Evolutionary conservation across 768 basidiomycete genomes (phyloP).

Genomic region (Mycena galericulata): DNA sequence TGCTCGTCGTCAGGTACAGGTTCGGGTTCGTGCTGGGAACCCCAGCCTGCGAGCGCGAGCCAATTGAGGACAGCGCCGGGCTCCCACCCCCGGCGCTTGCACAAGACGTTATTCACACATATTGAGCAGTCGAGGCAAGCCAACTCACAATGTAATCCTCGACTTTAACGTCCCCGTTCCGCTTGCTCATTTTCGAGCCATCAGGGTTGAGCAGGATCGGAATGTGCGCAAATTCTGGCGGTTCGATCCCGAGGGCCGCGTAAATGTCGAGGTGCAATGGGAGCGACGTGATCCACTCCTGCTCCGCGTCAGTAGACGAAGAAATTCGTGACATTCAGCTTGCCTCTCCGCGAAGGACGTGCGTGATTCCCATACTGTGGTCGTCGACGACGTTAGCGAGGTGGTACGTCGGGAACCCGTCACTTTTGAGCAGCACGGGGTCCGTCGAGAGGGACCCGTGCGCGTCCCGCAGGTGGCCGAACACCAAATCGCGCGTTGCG

Average conservation of each 20-base stretch:
- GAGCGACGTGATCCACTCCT: slow-evolving; percentile 98
- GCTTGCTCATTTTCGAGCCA: slow-evolving; percentile 95
- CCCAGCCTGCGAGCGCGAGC: slow-evolving; percentile 96
- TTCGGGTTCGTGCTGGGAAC: slow-evolving; percentile 59
- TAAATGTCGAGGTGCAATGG: slow-evolving; percentile 94
- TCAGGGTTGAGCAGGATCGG: slow-evolving; percentile 92
- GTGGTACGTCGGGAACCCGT: slow-evolving; percentile 95
- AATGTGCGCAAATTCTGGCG: slow-evolving; percentile 91
- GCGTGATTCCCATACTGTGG: slow-evolving; percentile 94
- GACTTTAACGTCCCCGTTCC: slow-evolving; percentile 90
- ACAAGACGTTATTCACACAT: background rate
- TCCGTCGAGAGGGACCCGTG: slow-evolving; percentile 88
- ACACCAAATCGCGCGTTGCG: slow-evolving; percentile 76
- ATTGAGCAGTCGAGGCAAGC: background rate
- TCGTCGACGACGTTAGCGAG: slow-evolving; percentile 97
- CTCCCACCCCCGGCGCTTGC: slow-evolving; percentile 88
- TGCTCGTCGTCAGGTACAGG: slow-evolving; percentile 38
- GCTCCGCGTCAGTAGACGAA: background rate
- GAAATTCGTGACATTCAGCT: background rate
- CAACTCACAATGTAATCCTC: slow-evolving; percentile 83
- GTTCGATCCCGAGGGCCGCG: slow-evolving; percentile 73
- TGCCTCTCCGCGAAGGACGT: slow-evolving; percentile 95
- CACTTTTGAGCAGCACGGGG: slow-evolving; percentile 92
- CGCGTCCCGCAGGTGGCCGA: slow-evolving; percentile 78
- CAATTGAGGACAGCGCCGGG: slow-evolving; percentile 91